Conservation (phyloP, 768 basidiomycete genomes). For the Pholiota conissans region DNA sequence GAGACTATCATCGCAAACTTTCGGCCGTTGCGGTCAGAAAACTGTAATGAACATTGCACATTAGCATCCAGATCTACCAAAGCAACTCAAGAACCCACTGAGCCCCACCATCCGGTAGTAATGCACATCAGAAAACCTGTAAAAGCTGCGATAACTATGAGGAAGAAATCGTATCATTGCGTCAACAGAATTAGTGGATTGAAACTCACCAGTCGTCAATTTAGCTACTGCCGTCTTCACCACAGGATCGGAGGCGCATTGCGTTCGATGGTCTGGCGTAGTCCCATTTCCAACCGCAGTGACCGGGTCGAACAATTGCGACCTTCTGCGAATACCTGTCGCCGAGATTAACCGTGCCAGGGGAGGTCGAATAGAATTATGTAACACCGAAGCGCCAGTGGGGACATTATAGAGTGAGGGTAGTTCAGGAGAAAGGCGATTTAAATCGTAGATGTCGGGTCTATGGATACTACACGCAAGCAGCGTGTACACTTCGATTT, state of each 20-base stretch:
- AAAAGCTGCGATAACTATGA: constrained; percentile 54
- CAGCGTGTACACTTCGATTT: constrained; percentile 68
- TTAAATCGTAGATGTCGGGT: constrained; percentile 47
- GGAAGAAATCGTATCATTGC: not conserved
- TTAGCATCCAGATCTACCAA: not conserved
- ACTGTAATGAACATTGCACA: constrained; percentile 34
- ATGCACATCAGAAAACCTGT: constrained; percentile 74
- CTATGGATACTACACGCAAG: constrained; percentile 64
- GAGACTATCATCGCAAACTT: constrained; percentile 59
- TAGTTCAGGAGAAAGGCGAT: constrained; percentile 5
- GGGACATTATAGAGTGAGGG: not conserved
- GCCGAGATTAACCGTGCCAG: not conserved
- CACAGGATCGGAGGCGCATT: constrained; percentile 65
- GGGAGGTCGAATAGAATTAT: not conserved
- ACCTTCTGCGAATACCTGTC: not conserved
- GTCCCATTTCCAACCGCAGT: not conserved
- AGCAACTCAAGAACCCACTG: constrained; percentile 41
- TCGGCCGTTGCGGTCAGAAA: constrained; percentile 77
- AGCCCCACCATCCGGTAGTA: constrained; percentile 84
- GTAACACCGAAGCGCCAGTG: not conserved
- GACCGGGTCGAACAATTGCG: not conserved
- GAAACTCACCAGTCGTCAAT: constrained; percentile 53
- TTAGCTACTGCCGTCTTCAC: constrained; percentile 70
- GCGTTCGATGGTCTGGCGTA: constrained; percentile 5
- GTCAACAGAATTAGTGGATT: not conserved